phyloP scores from a whole-genome alignment of 1,284 basidiomycete species.

The Ceratobasidium theobromae region DNA sequence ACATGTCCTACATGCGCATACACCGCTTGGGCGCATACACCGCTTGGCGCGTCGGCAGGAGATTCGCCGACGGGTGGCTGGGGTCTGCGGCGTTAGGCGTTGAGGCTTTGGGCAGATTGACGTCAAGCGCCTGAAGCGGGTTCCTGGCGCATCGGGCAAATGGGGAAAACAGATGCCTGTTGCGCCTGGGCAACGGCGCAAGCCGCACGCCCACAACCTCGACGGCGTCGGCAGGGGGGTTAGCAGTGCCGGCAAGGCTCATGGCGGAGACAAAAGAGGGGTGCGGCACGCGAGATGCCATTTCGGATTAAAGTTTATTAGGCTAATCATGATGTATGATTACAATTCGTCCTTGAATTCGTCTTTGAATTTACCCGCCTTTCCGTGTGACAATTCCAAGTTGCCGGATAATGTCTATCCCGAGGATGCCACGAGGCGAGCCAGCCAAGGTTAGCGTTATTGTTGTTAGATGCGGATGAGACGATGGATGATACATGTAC shows the following conservation, averaged over 20 bases:
- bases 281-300: too few species aligned
- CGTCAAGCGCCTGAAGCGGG: slow-evolving; percentile 17
- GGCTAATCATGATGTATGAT: neutral
- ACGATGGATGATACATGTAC: slow-evolving; percentile 27
- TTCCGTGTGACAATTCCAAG: slow-evolving; percentile 14
- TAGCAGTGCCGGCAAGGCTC: neutral
- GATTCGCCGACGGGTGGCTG: neutral
- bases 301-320: neutral
- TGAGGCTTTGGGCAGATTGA: slow-evolving; percentile 4
- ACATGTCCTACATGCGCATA: too few species aligned
- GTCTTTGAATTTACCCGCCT: neutral
- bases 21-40: neutral
- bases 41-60: neutral
- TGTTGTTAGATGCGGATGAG: neutral
- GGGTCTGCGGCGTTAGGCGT: neutral
- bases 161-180: too few species aligned
- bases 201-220: neutral
- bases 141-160: slow-evolving; percentile 2
- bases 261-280: neutral
- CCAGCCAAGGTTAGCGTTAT: neutral
- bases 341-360: slow-evolving; percentile 18
- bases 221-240: too few species aligned
- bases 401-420: slow-evolving; percentile 11
- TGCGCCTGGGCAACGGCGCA: too few species aligned
- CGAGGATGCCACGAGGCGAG: slow-evolving; percentile 6